Evolutionary conservation across 495 filamentous ascomycete genomes (phyloP).

Genomic region (Parathielavia appendiculata): DNA sequence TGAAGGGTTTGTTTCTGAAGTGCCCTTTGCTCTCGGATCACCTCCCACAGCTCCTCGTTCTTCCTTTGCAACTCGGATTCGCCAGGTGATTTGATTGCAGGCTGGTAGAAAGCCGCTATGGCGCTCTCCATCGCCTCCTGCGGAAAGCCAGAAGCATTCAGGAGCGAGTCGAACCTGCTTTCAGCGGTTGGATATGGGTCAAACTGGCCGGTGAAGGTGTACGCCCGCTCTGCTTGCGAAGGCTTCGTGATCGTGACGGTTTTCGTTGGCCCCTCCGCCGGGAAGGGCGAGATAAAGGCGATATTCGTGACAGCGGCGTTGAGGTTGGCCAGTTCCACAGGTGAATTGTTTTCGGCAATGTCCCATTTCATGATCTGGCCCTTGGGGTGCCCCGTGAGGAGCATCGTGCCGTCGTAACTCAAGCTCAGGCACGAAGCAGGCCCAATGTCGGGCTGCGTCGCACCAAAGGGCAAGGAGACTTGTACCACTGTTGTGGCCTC

Average conservation of each 20-base stretch:
- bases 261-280: constrained; percentile 42
- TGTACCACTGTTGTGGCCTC: constrained; percentile 47
- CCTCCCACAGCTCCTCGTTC: constrained; percentile 49
- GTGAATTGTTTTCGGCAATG: constrained; percentile 56
- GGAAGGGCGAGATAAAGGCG: constrained; percentile 60
- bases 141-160: constrained; percentile 38
- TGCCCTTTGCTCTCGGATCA: constrained; percentile 45
- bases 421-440: constrained; percentile 58
- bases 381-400: constrained; percentile 75
- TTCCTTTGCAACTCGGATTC: constrained; percentile 44
- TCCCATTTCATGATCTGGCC: constrained; percentile 74
- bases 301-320: constrained; percentile 78
- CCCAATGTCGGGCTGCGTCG: constrained; percentile 56
- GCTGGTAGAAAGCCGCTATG: constrained; percentile 29
- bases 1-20: constrained; percentile 47
- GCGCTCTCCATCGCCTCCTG: constrained; percentile 26
- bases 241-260: constrained; percentile 68
- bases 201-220: constrained; percentile 64
- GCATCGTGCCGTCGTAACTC: constrained; percentile 73
- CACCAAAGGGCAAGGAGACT: constrained; percentile 56
- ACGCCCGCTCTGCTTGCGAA: constrained; percentile 58
- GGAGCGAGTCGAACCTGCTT: constrained; percentile 37
- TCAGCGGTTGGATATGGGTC: constrained; percentile 32
- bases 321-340: constrained; percentile 60
- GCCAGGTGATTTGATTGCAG: constrained; percentile 18